Base-by-base conservation (phyloP, 1,284 basidiomycete species). In the Tilletia indica region DNA sequence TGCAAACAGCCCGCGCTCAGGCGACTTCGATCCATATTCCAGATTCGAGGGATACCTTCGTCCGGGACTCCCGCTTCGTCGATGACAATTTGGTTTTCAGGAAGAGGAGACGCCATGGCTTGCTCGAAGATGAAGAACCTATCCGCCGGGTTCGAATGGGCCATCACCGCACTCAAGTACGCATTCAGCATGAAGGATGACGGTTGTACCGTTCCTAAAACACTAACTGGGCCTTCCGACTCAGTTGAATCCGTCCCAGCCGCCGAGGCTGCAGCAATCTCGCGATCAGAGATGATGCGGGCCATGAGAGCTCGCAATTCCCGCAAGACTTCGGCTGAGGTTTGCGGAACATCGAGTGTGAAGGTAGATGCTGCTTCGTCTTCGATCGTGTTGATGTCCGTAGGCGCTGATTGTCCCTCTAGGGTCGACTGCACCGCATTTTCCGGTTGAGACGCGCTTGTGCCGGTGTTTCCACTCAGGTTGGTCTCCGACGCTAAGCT, bases 231-330 rank as follows among this genome's bases (percentile, higher is more conserved):
- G 38, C 77, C 74, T 72, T 77, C 70, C 51, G 82, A 39, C 51
- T 69, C 76, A 70, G 12, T 74, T 67, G 14, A 73, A 71, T 16
- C 81, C 78, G 0, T 48, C 71, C 39, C 51, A 67, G 16, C 78
- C 11, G 31, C 64, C 16, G 71, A 64, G 21, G 69, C 48, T 12
- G 66, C 64, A 47, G 56, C 70, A 39, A 38, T 70, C 5, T 72
- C 70, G 47, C 49, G 80, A 71, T 91, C 90, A n/a, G 87, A 85
- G 5, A 92, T 75, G 67, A 94, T 88, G 9, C 89, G 89, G 8
- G 88, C 82, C 82, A 95, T 92, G 9, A 98, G 88, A 11, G 88
- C 86, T 6, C 87, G 73, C 0, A 88, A 90, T 85, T 98, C 95
- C 1, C 86, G 83, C 0, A 95, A 76, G 48, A 94, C 89, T 76